phyloP scores from a whole-genome alignment of 140 eudicot species.

The Senecio squalidus region DNA sequence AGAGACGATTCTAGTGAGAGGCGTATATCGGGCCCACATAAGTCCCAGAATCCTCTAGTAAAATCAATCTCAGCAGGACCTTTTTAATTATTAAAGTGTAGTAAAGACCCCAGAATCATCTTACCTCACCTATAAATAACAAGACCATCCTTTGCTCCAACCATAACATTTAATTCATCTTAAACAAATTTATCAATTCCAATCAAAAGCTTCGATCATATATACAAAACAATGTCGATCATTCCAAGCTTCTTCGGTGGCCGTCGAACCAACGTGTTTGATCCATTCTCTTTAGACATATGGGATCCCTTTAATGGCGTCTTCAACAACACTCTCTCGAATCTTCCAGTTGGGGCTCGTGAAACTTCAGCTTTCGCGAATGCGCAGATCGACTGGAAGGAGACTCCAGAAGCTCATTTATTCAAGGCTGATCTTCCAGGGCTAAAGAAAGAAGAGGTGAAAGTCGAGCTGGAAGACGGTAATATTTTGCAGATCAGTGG shows the following conservation, averaged over 20 bases:
- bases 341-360: not conserved
- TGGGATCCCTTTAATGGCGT: constrained; percentile 54
- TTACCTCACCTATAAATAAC: constrained; percentile 21
- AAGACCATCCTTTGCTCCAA: constrained; percentile 10
- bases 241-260: constrained; percentile 48
- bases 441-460: constrained; percentile 47
- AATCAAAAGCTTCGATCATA: not conserved
- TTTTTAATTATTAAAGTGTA: no score
- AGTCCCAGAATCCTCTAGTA: constrained; percentile 10
- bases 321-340: constrained; percentile 10
- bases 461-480: constrained; percentile 28
- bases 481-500: constrained; percentile 24
- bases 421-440: constrained; percentile 53
- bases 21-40: constrained; percentile 21
- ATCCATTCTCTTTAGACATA: constrained; percentile 40
- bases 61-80: no score
- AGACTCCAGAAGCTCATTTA: constrained; percentile 50
- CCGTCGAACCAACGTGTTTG: constrained; percentile 33
- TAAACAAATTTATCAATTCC: not conserved
- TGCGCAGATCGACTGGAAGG: constrained; percentile 48
- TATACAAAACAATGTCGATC: constrained; percentile 28
- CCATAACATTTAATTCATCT: not conserved
- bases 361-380: constrained; percentile 22
- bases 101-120: not conserved
- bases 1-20: constrained; percentile 9